Base-by-base conservation (phyloP, 176 grass and related monocot genomes). In the Alopecurus myosuroides region DNA sequence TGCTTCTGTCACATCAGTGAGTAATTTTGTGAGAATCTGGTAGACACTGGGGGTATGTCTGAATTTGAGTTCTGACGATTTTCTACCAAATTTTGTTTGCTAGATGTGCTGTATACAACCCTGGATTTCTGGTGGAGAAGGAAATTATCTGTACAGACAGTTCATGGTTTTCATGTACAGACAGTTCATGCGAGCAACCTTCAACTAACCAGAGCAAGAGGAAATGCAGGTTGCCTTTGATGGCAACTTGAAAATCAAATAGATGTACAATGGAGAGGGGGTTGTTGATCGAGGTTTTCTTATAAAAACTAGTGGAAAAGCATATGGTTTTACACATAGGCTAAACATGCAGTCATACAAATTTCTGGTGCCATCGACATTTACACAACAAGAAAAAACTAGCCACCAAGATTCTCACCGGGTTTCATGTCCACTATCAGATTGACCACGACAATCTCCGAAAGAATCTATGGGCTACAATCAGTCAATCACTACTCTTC, bases 401-500 rank as follows among this genome's bases (percentile, higher is more conserved):
- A 48, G 40, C 66, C 58, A 74, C 35, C 67, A 35, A 81, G 77
- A 63, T 80, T 81, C 37, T 75, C 57, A 48, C 29, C 9, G 37
- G 57, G 30, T 25, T 31, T 67, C 55, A 70, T 84, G 48, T 70
- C 37, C 52, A 86, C 46, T 60, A 35, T 39, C 63, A 91, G 19
- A 87, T 80, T 68, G 69, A 68, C 30, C 58, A 80, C 50, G 30
- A 80, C 9, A 44, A 71, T 82, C 31, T 61, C 51, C 9, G 71
- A 91, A 80, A 80, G 58, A 79, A 52, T 70, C 58, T 78, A 63
- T 36, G 44, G 85, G 72, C 63, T 76, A 81, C 73, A 84, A 41
- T 55, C 76, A 73, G 63, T 84, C 65, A 83, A 41, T 52, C 74
- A 70, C 64, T 84, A 80, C 25, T 79, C 26, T 41, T 44, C 71